Evolutionary conservation across 805 yeast species (phyloP).

Genomic region (Komagataella pseudopastoris): DNA sequence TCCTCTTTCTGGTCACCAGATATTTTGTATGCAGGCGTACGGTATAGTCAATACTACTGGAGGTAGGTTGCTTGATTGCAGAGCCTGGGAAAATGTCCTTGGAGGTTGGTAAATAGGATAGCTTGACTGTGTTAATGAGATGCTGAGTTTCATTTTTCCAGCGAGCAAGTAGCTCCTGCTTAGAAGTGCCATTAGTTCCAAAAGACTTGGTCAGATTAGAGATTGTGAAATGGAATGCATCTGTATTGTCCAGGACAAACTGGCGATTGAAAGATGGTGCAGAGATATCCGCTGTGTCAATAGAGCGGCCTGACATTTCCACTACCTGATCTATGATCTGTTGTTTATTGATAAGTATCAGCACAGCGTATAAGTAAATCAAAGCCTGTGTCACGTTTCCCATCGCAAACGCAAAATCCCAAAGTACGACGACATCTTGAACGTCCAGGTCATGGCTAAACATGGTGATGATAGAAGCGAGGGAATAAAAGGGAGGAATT

Average conservation of each 20-base stretch:
- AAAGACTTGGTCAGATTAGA: neutral
- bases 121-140: neutral
- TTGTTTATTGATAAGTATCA: slow-evolving; percentile 31
- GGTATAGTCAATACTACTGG: neutral
- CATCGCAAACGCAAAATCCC: slow-evolving; percentile 51
- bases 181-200: neutral
- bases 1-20: neutral
- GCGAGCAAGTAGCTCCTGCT: neutral
- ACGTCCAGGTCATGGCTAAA: slow-evolving; percentile 54
- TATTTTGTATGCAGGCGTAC: neutral
- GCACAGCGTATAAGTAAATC: slow-evolving; percentile 48
- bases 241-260: neutral
- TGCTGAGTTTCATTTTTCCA: neutral
- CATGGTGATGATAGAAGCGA: slow-evolving; percentile 67
- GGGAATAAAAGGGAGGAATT: slow-evolving; percentile 47
- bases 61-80: neutral
- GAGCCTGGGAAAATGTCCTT: neutral
- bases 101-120: neutral
- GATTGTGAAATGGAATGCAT: neutral
- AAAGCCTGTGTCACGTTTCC: slow-evolving; percentile 38
- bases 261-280: slow-evolving; percentile 1
- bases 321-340: slow-evolving; percentile 23
- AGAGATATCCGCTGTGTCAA: slow-evolving; percentile 7
- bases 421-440: slow-evolving; percentile 38
- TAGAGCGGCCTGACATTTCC: slow-evolving; percentile 11